Conservation (phyloP, 805 yeast genomes). For the Maudiozyma bulderi region DNA sequence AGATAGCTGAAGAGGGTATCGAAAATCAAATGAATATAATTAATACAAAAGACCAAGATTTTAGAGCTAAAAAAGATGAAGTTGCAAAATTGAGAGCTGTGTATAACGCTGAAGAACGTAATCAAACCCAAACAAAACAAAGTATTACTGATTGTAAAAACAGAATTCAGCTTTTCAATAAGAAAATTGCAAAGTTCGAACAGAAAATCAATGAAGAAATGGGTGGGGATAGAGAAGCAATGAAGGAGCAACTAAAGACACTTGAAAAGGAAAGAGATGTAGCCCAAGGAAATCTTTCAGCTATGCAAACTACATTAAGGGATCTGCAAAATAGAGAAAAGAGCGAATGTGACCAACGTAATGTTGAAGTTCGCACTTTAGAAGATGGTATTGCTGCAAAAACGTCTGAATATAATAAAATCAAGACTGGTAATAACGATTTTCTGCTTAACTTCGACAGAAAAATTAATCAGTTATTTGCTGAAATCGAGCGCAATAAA, state of each 20-base stretch:
- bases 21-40: conserved; percentile 8
- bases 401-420: conserved; percentile 15
- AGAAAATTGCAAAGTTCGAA: conserved; percentile 20
- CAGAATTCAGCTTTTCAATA: conserved; percentile 13
- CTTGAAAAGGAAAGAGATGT: conserved; percentile 9
- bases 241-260: conserved; percentile 11
- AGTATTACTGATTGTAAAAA: conserved; percentile 15
- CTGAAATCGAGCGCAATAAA: conserved; percentile 31
- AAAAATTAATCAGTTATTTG: conserved; percentile 34
- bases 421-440: conserved; percentile 24
- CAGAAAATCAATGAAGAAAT: conserved; percentile 20
- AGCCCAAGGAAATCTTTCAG: conserved; percentile 2
- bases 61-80: conserved; percentile 12
- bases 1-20: conserved; percentile 11
- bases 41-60: conserved; percentile 13
- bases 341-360: conserved; percentile 5
- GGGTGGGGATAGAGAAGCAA: conserved; percentile 25
- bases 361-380: conserved; percentile 7
- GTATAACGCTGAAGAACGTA: conserved; percentile 16
- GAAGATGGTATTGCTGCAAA: conserved; percentile 10
- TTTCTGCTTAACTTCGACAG: conserved; percentile 43
- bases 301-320: conserved; percentile 7
- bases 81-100: conserved; percentile 10
- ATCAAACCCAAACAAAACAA: conserved; percentile 14
- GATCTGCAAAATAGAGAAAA: conserved; percentile 14